Base-by-base conservation (phyloP, 345 rosid species). In the Eucalyptus tenuipes region DNA sequence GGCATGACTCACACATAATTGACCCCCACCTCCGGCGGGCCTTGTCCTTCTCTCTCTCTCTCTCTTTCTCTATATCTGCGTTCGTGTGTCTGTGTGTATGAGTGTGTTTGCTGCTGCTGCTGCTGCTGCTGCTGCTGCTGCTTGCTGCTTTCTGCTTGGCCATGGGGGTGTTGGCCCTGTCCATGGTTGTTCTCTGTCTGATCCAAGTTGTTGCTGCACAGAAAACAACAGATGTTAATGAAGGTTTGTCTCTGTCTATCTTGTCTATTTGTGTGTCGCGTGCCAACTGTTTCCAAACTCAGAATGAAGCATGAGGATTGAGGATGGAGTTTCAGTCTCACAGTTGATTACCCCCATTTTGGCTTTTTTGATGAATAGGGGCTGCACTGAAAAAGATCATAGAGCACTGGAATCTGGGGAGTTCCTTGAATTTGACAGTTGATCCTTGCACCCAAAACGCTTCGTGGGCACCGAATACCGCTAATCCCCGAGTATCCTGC, bases 401-500 rank as follows among this genome's bases (percentile, higher is more conserved):
- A 64, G 92, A 92, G 86, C 44, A 91, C 91, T 94, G 94, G 95
- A 88, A 91, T 47, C 88, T 94, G 88, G 92, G 92, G 55, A 91
- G 88, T 82, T 92, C 90, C 82, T 53, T 93, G 91, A 92, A 91
- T 88, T 88, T 89, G 20, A 90, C 91, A 42, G 86, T 40, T 49
- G 95, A 94, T 87, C 96, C 95, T 4, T 95, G 95, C 79, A 48
- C 87, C 29, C 92, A 53, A 86, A 90, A 90, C 88, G 92, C 94
- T 24, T 16, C 90, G 2, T 94, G 96, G 95, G 79, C 93, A 4
- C 49, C 86, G 5, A 88, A 90, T 17, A 71, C 71, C 29, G 90
- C 95, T 4, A 94, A 94, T 90, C 96, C 96, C 64, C 90, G 87
- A 86, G 89, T 95, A 64, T 86, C 88, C 5, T 95, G 96, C 88